Conservation (phyloP, 768 basidiomycete species). For the Suillus occidentalis region DNA sequence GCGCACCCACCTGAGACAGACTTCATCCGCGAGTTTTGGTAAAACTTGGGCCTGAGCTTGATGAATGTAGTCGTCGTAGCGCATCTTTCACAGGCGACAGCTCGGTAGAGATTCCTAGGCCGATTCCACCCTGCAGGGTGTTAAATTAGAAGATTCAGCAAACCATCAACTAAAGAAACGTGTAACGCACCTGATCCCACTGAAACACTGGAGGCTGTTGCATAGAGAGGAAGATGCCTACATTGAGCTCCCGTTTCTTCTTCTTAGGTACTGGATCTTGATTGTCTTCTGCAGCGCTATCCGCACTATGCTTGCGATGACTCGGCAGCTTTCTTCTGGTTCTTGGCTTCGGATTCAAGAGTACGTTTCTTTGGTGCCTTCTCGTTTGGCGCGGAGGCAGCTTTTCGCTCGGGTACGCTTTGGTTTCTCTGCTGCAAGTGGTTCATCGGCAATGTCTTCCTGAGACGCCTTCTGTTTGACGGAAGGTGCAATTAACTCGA, state of each 20-base stretch:
- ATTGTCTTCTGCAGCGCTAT: conserved; percentile 18
- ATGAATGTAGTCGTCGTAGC: conserved; percentile 41
- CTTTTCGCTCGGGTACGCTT: conserved; percentile 26
- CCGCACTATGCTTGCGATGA: conserved; percentile 20
- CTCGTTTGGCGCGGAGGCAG: conserved; percentile 15
- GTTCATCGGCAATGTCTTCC: conserved; percentile 19
- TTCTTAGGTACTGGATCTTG: conserved; percentile 46
- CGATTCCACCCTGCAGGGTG: conserved; percentile 36
- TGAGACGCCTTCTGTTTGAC: conserved; percentile 34
- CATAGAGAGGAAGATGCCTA: conserved; percentile 38
- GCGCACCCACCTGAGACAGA: background rate
- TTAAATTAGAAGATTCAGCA: background rate
- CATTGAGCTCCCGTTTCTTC: conserved; percentile 70
- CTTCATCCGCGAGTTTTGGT: conserved; percentile 4
- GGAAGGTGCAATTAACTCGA: conserved; percentile 29
- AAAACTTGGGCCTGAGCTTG: conserved; percentile 18
- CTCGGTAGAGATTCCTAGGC: conserved; percentile 61
- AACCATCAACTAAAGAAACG: background rate
- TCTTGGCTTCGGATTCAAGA: conserved; percentile 17
- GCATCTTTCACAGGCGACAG: conserved; percentile 67
- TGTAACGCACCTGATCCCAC: conserved; percentile 44
- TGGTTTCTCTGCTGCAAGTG: conserved; percentile 25
- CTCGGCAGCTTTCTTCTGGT: conserved; percentile 16
- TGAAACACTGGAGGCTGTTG: conserved; percentile 39
- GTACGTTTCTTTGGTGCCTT: conserved; percentile 19